A percentile compares a stretch with the other conserved stretches of the same genome.
Evolutionary conservation across 768 basidiomycete genomes (phyloP).

Genomic region (Tylopilus subfusipes): DNA sequence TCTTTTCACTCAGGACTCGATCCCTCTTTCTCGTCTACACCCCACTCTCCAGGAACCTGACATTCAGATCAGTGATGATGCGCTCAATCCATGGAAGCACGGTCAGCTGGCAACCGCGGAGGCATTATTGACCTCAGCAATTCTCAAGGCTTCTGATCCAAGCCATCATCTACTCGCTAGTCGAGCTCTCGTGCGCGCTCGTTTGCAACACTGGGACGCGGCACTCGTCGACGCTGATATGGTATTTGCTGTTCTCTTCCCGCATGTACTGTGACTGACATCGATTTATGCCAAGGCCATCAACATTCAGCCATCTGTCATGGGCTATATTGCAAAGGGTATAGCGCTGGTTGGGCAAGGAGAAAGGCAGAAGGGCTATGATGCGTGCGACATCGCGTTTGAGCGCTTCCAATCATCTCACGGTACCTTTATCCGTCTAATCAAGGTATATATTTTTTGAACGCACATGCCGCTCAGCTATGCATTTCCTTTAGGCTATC

Average conservation of each 20-base stretch:
- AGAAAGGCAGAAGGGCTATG: neutral
- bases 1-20: neutral
- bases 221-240: neutral
- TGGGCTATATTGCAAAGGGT: neutral
- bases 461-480: neutral
- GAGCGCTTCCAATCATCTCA: neutral
- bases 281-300: neutral
- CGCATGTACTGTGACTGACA: neutral
- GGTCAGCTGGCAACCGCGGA: neutral
- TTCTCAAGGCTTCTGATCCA: neutral
- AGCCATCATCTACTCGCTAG: neutral
- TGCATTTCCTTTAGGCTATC: neutral
- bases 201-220: neutral
- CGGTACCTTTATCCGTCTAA: neutral
- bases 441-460: neutral
- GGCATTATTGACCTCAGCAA: neutral
- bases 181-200: neutral
- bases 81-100: neutral
- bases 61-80: neutral
- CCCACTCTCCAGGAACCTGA: neutral
- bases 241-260: neutral
- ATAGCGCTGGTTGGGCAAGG: neutral
- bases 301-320: neutral
- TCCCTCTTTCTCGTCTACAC: no score
- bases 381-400: neutral